Conservation (phyloP, 2,329 filamentous ascomycete species). For the Didymellaceae sp. region DNA sequence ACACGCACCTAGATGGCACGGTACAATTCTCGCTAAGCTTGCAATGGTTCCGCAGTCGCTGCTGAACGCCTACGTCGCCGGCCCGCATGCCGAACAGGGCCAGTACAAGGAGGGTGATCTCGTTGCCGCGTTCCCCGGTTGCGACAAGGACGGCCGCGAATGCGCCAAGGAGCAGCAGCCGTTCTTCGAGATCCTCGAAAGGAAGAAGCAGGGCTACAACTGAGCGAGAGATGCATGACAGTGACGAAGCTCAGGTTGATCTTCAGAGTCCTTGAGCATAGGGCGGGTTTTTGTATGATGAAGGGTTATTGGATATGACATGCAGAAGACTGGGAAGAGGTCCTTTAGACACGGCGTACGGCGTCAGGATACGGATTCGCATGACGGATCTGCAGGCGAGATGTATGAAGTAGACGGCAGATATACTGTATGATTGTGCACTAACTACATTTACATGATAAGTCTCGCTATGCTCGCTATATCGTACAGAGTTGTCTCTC, state of each 20-base stretch:
- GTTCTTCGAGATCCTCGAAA: slow-evolving; percentile 51
- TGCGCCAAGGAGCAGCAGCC: slow-evolving; percentile 75
- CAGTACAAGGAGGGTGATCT: slow-evolving; percentile 85
- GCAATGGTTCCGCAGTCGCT: slow-evolving; percentile 86
- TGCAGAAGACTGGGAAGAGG: not conserved
- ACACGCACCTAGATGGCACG: slow-evolving; percentile 80
- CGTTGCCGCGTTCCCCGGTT: slow-evolving; percentile 78
- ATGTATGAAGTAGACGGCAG: not conserved
- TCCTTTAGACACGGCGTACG: not conserved
- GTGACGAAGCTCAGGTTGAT: not conserved
- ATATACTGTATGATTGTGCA: not conserved
- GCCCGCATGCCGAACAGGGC: slow-evolving; percentile 51
- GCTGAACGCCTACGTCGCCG: slow-evolving; percentile 75
- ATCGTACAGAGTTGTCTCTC: not conserved
- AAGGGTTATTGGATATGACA: not conserved
- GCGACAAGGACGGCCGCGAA: slow-evolving; percentile 63
- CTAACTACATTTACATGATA: not conserved
- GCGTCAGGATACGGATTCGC: not conserved
- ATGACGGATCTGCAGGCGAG: not conserved
- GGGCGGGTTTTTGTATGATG: not conserved
- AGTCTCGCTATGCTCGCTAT: not conserved
- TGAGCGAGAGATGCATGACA: not conserved
- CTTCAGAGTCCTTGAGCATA: not conserved
- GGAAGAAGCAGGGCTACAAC: slow-evolving; percentile 12
- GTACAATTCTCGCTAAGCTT: slow-evolving; percentile 88